Evolutionary conservation across 2,329 filamentous ascomycete genomes (phyloP), one percentile per base, ranked within the genome.

Genomic region (Cercospora sojina): DNA sequence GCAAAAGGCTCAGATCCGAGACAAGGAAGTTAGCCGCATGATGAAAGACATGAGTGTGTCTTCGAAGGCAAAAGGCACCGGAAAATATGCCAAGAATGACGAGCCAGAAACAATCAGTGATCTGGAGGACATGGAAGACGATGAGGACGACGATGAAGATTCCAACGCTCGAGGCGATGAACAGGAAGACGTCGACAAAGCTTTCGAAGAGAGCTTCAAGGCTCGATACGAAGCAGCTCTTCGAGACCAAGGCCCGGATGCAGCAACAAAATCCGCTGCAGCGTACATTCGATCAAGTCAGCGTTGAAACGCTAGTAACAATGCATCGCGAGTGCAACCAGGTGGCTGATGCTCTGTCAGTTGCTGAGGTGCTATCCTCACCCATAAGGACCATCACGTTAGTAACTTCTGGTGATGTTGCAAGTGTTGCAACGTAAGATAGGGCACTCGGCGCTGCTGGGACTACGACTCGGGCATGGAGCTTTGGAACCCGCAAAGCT

Each of bases 31-130:
- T 29, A 91, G 91, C 67, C 93, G 92, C 82, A 88, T 99, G 83
- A 97, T 99, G 93, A 90, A 90, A 77, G 94, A 95, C 72, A 96
- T 99, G 91, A 84, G 84, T 62, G 85, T 91, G 55, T 82, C 82
- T 20, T 79, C 77, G 43, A 75, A 73, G 56, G 70, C 72, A n/a
- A 77, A 77, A 59, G 73, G 73, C 18, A 75, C 74, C 9, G 74
- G 71, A 13, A 77, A 78, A 41, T 77, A 77, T 57, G 64, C 64
- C n/a, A 70, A 68, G 61, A 80, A 79, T 67, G 79, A 80, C 55
- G 82, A 83, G 64, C 79, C 83, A 4, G 81, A 84, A 74, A 84
- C 82, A 2, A 80, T 84, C 62, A 84, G 82, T 67, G 82, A 84
- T 64, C 77, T 78, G 3, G 82, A 84, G 70, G 85, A 87, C 49